A percentile compares a stretch with the other conserved stretches of the same genome.
These are phyloP conservation scores for Blastomyces parvus DNA, from an alignment of 2,329 filamentous ascomycete species.

Conservation along the genomic window DNA sequence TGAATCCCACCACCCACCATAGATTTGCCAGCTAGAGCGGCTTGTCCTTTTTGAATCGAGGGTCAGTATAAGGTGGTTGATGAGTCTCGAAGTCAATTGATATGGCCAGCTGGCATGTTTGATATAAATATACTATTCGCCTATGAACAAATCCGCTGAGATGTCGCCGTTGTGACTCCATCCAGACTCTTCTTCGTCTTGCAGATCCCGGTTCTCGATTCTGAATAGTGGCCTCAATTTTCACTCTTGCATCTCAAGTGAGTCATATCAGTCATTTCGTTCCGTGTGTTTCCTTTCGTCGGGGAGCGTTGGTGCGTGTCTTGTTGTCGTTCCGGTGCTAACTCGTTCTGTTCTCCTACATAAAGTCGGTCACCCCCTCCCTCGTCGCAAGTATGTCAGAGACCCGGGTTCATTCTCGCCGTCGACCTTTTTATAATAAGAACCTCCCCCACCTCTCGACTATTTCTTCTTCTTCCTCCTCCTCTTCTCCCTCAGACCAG, in stretches of 20 bases:
- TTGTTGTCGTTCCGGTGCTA: background rate
- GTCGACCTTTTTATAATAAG: constrained; percentile 27
- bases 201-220: constrained; percentile 8
- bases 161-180: background rate
- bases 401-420: constrained; percentile 26
- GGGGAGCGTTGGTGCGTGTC: background rate
- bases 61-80: background rate
- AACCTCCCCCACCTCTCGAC: constrained; percentile 23
- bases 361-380: background rate
- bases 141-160: background rate
- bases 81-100: background rate
- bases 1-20: background rate
- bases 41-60: background rate
- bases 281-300: background rate
- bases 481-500: constrained; percentile 17
- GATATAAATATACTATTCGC: background rate
- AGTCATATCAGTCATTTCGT: background rate
- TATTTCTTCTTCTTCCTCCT: constrained; percentile 21
- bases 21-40: background rate
- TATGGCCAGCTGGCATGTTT: constrained; percentile 6
- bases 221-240: constrained; percentile 5
- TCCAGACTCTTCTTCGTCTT: background rate
- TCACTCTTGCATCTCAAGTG: background rate
- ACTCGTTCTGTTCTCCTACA: constrained; percentile 1
- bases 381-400: constrained; percentile 24